Percentiles rank a stretch among this genome's conserved stretches.
Evolutionary conservation across 2,329 filamentous ascomycete species (phyloP).

Genomic region (Botrytis elliptica): DNA sequence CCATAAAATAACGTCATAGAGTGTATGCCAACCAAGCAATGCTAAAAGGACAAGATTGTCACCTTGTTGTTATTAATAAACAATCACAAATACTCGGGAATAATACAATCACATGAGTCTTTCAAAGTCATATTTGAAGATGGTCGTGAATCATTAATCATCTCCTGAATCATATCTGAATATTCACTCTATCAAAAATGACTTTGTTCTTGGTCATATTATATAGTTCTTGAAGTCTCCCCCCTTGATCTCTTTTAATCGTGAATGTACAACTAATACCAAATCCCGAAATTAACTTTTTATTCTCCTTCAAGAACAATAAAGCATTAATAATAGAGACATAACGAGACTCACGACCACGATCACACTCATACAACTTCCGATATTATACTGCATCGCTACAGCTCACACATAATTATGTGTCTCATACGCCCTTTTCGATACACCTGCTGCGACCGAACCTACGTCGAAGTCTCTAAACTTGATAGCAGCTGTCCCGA

Average conservation of each 20-base stretch:
- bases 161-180: slow-evolving; percentile 1
- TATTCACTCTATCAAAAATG: slow-evolving; percentile 16
- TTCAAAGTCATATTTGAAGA: not conserved
- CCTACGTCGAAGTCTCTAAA: slow-evolving; percentile 31
- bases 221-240: not conserved
- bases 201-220: slow-evolving; percentile 13
- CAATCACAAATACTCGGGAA: slow-evolving; percentile 7
- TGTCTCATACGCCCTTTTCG: slow-evolving; percentile 32
- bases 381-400: not conserved
- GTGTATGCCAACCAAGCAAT: slow-evolving; percentile 2
- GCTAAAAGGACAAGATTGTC: not conserved
- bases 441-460: slow-evolving; percentile 32
- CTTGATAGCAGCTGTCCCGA: slow-evolving; percentile 30
- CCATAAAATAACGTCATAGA: not conserved
- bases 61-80: slow-evolving; percentile 3
- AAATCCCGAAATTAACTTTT: not conserved
- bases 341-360: not conserved
- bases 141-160: slow-evolving; percentile 18
- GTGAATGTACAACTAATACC: slow-evolving; percentile 6
- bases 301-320: not conserved
- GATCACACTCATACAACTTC: not conserved
- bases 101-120: slow-evolving; percentile 3
- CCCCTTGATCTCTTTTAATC: not conserved
- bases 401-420: slow-evolving; percentile 26
- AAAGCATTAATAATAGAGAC: not conserved